Base-by-base conservation (phyloP, 208 protist species). In the Leishmania arabica region DNA sequence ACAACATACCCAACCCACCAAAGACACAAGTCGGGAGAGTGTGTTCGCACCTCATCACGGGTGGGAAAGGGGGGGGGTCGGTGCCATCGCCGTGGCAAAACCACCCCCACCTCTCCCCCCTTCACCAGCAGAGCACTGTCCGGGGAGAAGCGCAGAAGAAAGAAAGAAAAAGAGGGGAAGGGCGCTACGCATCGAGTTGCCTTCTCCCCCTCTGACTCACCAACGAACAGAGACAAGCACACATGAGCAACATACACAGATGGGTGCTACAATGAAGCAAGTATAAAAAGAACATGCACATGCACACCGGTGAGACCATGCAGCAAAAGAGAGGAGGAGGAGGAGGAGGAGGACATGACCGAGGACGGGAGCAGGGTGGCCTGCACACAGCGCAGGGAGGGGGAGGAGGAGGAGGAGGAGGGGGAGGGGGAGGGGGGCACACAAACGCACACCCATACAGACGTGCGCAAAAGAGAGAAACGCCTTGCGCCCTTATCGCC, bases 1-100 rank as follows among this genome's bases (percentile, higher is more conserved):
- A 11, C 37, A 83, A 83, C 17, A 24, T 15, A 74, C 34, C 73
- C 37, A 83, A 82, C 19, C 37, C 31, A 49, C 76, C 34, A 81
- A 31, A 66, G 70, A 83, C 21, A 81, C n/a, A 27, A 54, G 27
- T 5, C 2, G 62, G 31, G 62, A 66, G 13, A 31, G 13, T n/a
- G 31, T 5, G n/a, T 37, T 4, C 62, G 11, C 62, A 66, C 62
- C 27, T 37, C 31, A 75, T 42, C 37, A n/a, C n/a, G 34, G 19
- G 24, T 65, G 72, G 9, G 27, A 62, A 40, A 31, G 31, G 21
- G 21, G 56, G 21, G 17, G 13, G 56, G 56, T 2, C 27, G 27
- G n/a, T 37, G 31, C 62, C 62, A 37, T 66, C 62, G 62, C 24
- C 27, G 62, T 40, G 62, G 62, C 27, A 37, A 17, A 34, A 31